Evolutionary conservation across 2,329 filamentous ascomycete genomes (phyloP).

Genomic region (Microcyclospora pomicola): DNA sequence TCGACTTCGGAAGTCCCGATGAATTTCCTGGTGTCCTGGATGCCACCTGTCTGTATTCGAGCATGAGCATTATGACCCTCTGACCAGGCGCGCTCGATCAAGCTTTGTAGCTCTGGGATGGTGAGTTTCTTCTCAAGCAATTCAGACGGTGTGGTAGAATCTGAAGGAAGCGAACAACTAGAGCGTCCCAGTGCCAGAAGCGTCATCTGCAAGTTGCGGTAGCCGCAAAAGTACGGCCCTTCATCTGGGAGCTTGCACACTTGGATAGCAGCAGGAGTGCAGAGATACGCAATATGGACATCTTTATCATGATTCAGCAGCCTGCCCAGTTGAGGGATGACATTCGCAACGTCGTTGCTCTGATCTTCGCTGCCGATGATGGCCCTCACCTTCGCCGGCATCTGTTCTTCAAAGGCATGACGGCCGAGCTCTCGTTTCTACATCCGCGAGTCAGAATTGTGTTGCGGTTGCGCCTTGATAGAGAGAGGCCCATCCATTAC

Average conservation of each 20-base stretch:
- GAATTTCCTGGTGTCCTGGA: constrained; percentile 75
- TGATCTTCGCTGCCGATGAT: constrained; percentile 9
- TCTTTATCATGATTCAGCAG: constrained; percentile 43
- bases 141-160: constrained; percentile 16
- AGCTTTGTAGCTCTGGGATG: constrained; percentile 67
- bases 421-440: constrained; percentile 31
- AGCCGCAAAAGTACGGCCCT: constrained; percentile 75
- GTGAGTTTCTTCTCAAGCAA: constrained; percentile 40
- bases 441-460: not conserved
- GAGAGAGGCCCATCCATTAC: not conserved
- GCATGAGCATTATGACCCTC: constrained; percentile 61
- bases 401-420: constrained; percentile 31
- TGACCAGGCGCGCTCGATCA: constrained; percentile 83
- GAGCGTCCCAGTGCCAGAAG: constrained; percentile 8
- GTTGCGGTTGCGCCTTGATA: not conserved
- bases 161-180: constrained; percentile 14
- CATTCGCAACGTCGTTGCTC: constrained; percentile 25
- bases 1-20: constrained; percentile 82
- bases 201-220: constrained; percentile 89
- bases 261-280: constrained; percentile 59
- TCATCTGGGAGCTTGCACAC: constrained; percentile 66
- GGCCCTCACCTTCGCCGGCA: constrained; percentile 27
- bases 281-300: constrained; percentile 62
- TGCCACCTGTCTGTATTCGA: constrained; percentile 67
- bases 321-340: constrained; percentile 31